Conservation (phyloP, 345 rosid species). For the Eucalyptus pauciflora region DNA sequence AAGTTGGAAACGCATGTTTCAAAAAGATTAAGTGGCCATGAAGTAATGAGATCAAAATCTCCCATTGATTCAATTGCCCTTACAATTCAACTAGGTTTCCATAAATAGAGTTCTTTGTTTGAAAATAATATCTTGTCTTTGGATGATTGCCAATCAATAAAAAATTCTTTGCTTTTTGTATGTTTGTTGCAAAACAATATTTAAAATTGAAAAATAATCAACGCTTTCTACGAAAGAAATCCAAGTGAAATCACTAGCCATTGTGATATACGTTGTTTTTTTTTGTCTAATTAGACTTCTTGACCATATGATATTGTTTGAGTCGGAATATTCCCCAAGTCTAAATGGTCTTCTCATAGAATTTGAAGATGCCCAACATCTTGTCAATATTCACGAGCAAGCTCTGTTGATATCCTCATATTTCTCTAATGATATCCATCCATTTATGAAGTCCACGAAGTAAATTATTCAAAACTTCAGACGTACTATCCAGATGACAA, state of each 20-base stretch:
- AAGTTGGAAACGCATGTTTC: not conserved
- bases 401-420: rapidly evolving
- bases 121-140: too few species aligned
- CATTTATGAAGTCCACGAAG: not conserved
- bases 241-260: not conserved
- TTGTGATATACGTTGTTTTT: too few species aligned
- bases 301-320: not conserved
- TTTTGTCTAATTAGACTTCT: not conserved
- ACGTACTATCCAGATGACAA: not conserved
- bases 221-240: not conserved
- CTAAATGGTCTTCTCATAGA: too few species aligned
- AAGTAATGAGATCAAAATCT: not conserved
- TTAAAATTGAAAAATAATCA: not conserved
- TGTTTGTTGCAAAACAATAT: not conserved
- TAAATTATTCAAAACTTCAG: not conserved
- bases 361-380: not conserved
- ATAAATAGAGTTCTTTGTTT: not conserved
- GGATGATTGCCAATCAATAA: not conserved
- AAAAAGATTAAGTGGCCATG: too few species aligned
- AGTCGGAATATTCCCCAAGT: too few species aligned
- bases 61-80: not conserved
- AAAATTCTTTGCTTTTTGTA: not conserved
- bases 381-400: not conserved
- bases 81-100: not conserved
- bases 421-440: not conserved